Evolutionary conservation across 306 rosid genomes (phyloP).

Genomic region (Castanea mollissima): DNA sequence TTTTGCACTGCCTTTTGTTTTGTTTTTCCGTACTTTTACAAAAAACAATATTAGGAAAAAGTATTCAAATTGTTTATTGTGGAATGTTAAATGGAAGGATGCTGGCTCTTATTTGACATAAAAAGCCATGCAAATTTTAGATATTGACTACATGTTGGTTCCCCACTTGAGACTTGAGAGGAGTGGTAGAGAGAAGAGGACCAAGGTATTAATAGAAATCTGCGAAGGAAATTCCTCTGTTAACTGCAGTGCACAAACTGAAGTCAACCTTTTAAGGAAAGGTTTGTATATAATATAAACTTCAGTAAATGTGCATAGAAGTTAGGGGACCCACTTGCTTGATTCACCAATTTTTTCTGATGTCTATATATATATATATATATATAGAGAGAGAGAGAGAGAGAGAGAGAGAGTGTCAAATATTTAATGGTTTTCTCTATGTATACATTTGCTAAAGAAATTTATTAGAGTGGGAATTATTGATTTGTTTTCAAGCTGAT

Average conservation of each 20-base stretch:
- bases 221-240: slow-evolving; percentile 74
- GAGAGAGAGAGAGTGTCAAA: no score
- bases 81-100: slow-evolving; percentile 60
- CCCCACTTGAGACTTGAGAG: neutral
- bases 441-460: no score
- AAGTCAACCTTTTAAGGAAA: slow-evolving; percentile 17
- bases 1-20: no score
- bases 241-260: slow-evolving; percentile 52
- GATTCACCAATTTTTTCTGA: no score
- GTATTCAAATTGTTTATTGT: neutral
- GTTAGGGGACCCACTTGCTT: no score
- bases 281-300: neutral
- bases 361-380: no score
- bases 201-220: slow-evolving; percentile 53
- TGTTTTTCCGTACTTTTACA: neutral
- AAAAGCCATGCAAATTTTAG: slow-evolving; percentile 21
- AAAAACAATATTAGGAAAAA: neutral
- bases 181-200: slow-evolving; percentile 48
- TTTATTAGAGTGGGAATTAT: no score
- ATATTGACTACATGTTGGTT: neutral
- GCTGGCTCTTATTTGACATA: slow-evolving; percentile 52
- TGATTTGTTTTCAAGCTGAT: no score
- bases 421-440: no score
- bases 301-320: no score
- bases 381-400: no score